Base-by-base conservation (phyloP, 441 rosid species). In the Adansonia rubrostipa region DNA sequence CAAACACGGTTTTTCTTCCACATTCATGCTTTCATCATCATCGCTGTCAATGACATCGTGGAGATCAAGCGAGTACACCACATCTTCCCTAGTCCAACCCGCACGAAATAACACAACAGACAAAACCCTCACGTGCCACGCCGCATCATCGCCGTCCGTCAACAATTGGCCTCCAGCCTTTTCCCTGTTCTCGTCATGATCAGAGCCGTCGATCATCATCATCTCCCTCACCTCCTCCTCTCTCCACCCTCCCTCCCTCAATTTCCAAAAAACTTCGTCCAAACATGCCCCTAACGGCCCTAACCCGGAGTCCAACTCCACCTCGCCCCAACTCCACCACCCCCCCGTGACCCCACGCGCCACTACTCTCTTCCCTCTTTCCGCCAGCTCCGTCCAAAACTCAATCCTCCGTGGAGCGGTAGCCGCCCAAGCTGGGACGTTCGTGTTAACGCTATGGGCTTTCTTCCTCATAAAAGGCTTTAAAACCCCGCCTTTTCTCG, bases 201-300 rank as follows among this genome's bases (percentile, higher is more conserved):
- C 90, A 44, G 56, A 1, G 79, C 86, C 87, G 87, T 85, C 89
- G 81, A 78, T 77, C 85, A 84, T 76, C 96, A 92, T 85, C 97
- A 92, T 91, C 68, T 94, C 93, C 15, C 86, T 86, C 28, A 95
- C 93, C 74, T 95, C 99, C 22, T 89, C 93, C 66, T 92, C 93
- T 22, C 74, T 79, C 99, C 99, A 95, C 53, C 99, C 99, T 19
- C 91, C 99, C 7, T 84, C 90, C 56, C 85, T 89, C 85, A 95
- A 82, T 87, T 78, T 85, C 92, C 93, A 83, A 75, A 81, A 87
- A 71, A 80, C 89, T 6, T 90, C 95, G n/a, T 91, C 94, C 87
- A 95, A 61, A 81, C 91, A 88, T 36, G 28, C 65, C 53, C 79
- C 85, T 17, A 94, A 17, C 36, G 36, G 36, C 28, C 62, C 20